Percentiles rank a stretch among this genome's conserved stretches.
Evolutionary conservation across 352 stramenopile species (phyloP).

Genomic region (Phytophthora fragariaefolia): DNA sequence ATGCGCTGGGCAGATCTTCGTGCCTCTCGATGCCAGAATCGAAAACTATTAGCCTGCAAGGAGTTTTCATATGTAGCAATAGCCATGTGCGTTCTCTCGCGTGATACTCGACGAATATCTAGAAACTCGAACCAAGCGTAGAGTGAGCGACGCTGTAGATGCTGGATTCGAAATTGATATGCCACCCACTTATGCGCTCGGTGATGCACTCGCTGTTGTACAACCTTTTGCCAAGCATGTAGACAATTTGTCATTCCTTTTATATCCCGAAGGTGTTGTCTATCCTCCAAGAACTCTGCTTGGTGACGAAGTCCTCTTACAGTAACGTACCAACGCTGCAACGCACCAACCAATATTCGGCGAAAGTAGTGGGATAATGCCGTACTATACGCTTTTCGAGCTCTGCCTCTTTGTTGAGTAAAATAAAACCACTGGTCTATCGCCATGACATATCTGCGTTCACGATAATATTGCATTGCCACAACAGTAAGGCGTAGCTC

Average conservation of each 20-base stretch:
- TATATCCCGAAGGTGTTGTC: constrained; percentile 14
- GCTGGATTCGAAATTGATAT: constrained; percentile 15
- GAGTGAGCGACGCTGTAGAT: constrained; percentile 22
- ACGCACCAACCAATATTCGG: constrained; percentile 16
- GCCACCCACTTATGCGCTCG: constrained; percentile 17
- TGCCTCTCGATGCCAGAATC: constrained; percentile 10
- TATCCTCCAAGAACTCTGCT: constrained; percentile 18
- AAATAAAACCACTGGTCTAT: constrained; percentile 23
- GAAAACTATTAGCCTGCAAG: constrained; percentile 15
- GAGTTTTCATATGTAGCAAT: constrained; percentile 4
- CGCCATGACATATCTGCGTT: constrained; percentile 25
- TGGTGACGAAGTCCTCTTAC: constrained; percentile 22
- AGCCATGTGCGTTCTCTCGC: constrained; percentile 12
- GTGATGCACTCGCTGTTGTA: not conserved
- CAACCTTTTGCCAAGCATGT: constrained; percentile 13
- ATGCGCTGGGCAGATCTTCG: not conserved
- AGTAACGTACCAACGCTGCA: constrained; percentile 43
- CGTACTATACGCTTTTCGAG: constrained; percentile 17
- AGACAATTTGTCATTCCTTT: constrained; percentile 11
- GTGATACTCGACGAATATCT: not conserved
- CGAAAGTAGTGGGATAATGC: constrained; percentile 44
- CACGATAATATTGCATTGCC: constrained; percentile 27
- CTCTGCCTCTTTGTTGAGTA: not conserved
- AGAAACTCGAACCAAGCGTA: constrained; percentile 23
- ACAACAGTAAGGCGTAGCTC: constrained; percentile 1